Percentiles rank a stretch among this genome's conserved stretches.
phyloP scores from a whole-genome alignment of 2,329 filamentous ascomycete genomes.

The Colletotrichum cuscutae region DNA sequence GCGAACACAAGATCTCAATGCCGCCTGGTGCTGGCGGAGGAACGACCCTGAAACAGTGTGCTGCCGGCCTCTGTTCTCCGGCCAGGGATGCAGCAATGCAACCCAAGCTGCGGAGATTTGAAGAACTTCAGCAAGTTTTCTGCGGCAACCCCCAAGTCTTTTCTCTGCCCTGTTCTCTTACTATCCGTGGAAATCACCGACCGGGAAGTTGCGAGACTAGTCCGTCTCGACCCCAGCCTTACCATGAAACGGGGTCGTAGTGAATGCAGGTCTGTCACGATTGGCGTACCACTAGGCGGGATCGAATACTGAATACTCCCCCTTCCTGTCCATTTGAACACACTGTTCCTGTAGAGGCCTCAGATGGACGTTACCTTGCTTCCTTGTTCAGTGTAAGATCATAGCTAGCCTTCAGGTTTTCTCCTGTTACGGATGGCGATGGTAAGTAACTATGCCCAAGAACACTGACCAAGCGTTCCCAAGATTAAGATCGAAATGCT shows the following conservation, averaged over 20 bases:
- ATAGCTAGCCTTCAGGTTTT: neutral
- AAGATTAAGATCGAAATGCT: neutral
- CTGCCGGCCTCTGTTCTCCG: neutral
- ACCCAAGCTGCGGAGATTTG: conserved; percentile 14
- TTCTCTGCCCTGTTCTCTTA: neutral
- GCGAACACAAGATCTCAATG: neutral
- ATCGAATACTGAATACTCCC: conserved; percentile 3
- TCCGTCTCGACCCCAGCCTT: neutral
- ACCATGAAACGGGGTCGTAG: conserved; percentile 7
- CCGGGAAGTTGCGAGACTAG: conserved; percentile 13
- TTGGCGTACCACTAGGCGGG: conserved; percentile 15
- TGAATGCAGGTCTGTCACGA: conserved; percentile 1
- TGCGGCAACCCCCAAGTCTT: neutral
- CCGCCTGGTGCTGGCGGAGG: neutral
- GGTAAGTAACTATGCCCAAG: neutral
- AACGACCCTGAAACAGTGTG: conserved; percentile 5
- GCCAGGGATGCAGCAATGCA: conserved; percentile 7
- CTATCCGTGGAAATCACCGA: neutral
- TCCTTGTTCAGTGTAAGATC: neutral
- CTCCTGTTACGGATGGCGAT: neutral
- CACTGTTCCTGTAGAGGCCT: neutral
- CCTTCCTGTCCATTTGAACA: neutral
- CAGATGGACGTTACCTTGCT: neutral
- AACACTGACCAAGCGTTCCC: neutral
- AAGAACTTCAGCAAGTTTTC: neutral